Base-by-base conservation (phyloP, 805 yeast genomes). In the Blastobotrys terrestris region DNA sequence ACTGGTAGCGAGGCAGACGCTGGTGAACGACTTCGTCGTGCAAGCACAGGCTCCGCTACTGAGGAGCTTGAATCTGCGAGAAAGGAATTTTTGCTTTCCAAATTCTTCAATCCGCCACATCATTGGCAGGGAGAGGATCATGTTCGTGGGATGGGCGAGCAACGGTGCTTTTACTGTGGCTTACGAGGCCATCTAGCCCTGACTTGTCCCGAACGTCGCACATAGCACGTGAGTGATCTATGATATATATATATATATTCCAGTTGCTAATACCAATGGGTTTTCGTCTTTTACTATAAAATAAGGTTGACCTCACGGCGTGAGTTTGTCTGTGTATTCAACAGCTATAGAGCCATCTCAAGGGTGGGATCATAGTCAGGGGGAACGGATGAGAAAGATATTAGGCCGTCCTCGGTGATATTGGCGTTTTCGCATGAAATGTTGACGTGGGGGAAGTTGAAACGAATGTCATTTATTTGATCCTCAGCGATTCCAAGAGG, bases 401-500 rank as follows among this genome's bases (percentile, higher is more conserved):
- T 58, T 6, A 55, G 55, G 2, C 65, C 67, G n/a, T 52, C 46
- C 8, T 42, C 49, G 20, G 50, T 50, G 15, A 69, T 20, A 2
- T 55, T 52, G 5, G 67, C 66, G 4, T 67, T 70, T 5, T 52
- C 57, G 16, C 63, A 55, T 1, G 72, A 61, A 5, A 65, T 61
- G 7, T 57, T 46, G 13, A 68, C 50, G 20, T 63, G 61, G 1
- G 63, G 54, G 51, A 53, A 66, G 31, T 51, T 48, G 42, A 22
- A 50, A 31, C 60, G 57, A 52, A 69, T 64, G 7, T 60, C 63
- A 8, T 46, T 45, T 1, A 67, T 63, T 50, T 69, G 71, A 51
- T 69, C 69, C 3, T 59, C 61, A 1, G 72, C 67, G 7, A 72
- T 58, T 0, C 76, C 76, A 7, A 64, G 58, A 16, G 53, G 57